Conservation (phyloP, 2,329 filamentous ascomycete genomes). For the Dothiorella sarmentorum region DNA sequence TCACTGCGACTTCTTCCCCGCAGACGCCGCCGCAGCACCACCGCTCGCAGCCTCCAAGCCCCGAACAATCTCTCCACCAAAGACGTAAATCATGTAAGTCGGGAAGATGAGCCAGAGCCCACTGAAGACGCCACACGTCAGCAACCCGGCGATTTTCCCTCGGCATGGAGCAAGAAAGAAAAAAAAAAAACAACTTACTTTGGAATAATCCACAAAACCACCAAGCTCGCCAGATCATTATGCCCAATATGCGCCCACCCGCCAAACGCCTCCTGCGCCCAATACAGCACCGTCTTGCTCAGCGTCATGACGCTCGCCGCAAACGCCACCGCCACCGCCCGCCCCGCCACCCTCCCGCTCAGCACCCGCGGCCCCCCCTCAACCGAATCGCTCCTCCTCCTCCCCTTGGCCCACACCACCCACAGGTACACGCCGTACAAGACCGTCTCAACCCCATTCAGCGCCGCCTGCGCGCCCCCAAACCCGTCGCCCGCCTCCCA, state of each 20-base stretch:
- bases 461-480: slow-evolving; percentile 66
- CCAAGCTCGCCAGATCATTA: slow-evolving; percentile 52
- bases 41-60: slow-evolving; percentile 45
- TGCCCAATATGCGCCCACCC: slow-evolving; percentile 61
- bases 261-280: slow-evolving; percentile 61
- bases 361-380: slow-evolving; percentile 51
- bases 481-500: slow-evolving; percentile 69
- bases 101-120: slow-evolving; percentile 64
- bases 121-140: slow-evolving; percentile 35
- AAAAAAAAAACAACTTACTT: slow-evolving; percentile 51
- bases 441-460: slow-evolving; percentile 67
- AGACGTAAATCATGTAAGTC: slow-evolving; percentile 58
- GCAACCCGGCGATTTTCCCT: slow-evolving; percentile 21
- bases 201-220: slow-evolving; percentile 62
- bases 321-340: slow-evolving; percentile 58
- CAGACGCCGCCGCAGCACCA: slow-evolving; percentile 31
- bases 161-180: neutral
- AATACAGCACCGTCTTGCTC: slow-evolving; percentile 66
- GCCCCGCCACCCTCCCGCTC: slow-evolving; percentile 50
- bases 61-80: slow-evolving; percentile 60
- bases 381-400: too few species aligned
- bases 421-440: slow-evolving; percentile 64
- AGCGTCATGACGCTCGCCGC: slow-evolving; percentile 60
- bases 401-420: too few species aligned
- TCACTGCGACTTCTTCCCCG: slow-evolving; percentile 20